Conservation (phyloP, 1,139 yeast species). For the Geotrichum cucujoidarum region DNA sequence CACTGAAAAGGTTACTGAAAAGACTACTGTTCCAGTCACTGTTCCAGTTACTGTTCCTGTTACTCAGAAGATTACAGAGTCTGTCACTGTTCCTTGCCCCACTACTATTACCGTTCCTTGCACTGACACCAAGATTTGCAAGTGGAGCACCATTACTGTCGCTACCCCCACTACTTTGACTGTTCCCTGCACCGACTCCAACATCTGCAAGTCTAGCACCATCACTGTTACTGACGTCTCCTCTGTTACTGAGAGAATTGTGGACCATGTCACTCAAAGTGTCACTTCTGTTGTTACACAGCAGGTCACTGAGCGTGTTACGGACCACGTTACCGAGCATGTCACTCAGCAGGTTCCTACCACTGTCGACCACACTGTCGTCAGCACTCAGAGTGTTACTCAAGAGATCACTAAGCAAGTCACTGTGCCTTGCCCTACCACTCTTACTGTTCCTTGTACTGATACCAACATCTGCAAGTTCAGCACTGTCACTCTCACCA, state of each 20-base stretch:
- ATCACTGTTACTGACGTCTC: constrained; percentile 6
- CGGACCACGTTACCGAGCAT: not conserved
- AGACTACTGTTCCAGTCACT: not conserved
- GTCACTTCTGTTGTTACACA: constrained; percentile 1
- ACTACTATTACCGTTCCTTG: constrained; percentile 10
- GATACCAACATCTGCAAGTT: constrained; percentile 4
- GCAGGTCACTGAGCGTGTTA: not conserved
- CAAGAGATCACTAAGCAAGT: not conserved
- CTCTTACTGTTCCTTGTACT: constrained; percentile 12
- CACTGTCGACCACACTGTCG: constrained; percentile 4
- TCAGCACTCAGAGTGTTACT: not conserved
- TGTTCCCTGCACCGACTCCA: constrained; percentile 10
- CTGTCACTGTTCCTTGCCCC: not conserved
- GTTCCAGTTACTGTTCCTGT: constrained; percentile 8
- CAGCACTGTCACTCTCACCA: constrained; percentile 5
- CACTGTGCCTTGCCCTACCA: constrained; percentile 5
- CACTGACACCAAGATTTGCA: constrained; percentile 7
- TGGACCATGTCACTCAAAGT: constrained; percentile 10
- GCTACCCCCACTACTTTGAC: constrained; percentile 4
- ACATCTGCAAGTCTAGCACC: constrained; percentile 4
- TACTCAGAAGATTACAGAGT: constrained; percentile 3
- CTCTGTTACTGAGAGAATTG: not conserved
- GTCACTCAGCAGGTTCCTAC: not conserved
- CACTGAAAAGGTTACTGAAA: not conserved
- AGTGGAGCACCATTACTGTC: constrained; percentile 7